A percentile compares a stretch with the other conserved stretches of the same genome.
phyloP scores from a whole-genome alignment of 2,329 filamentous ascomycete species.

The Escovopsis sp. region DNA sequence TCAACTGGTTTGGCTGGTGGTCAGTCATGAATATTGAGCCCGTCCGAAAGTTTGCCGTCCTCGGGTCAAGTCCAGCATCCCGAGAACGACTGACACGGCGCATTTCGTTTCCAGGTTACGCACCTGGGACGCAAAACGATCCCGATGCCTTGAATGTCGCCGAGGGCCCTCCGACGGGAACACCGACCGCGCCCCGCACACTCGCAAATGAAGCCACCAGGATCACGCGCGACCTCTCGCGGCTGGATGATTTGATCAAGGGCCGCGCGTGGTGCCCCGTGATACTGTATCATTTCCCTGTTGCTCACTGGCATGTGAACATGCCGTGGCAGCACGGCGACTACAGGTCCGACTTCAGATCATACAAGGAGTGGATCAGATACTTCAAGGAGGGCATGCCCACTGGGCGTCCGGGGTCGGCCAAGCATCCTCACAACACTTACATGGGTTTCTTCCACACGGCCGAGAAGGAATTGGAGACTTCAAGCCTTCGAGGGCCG shows the following conservation, averaged over 20 bases:
- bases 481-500: constrained; percentile 5
- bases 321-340: constrained; percentile 13
- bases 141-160: constrained; percentile 17
- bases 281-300: constrained; percentile 22
- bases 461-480: constrained; percentile 23
- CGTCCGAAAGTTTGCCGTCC: constrained; percentile 39
- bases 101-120: constrained; percentile 17
- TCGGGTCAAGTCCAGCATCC: constrained; percentile 28
- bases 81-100: constrained; percentile 11
- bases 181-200: too few relatives aligned
- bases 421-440: constrained; percentile 9
- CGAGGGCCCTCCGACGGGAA: neutral
- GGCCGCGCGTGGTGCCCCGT: constrained; percentile 8
- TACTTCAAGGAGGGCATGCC: constrained; percentile 6
- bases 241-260: neutral
- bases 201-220: neutral
- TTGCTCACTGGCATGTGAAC: constrained; percentile 23
- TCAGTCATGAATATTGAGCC: constrained; percentile 31
- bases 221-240: neutral
- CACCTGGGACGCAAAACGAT: constrained; percentile 18
- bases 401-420: neutral
- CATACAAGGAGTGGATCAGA: constrained; percentile 13
- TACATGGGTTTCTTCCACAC: constrained; percentile 35
- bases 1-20: constrained; percentile 51
- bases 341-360: constrained; percentile 6